Percentiles rank a stretch among this genome's conserved stretches.
Conservation (phyloP, 1,139 yeast genomes). For the Petasospora fabianii region DNA sequence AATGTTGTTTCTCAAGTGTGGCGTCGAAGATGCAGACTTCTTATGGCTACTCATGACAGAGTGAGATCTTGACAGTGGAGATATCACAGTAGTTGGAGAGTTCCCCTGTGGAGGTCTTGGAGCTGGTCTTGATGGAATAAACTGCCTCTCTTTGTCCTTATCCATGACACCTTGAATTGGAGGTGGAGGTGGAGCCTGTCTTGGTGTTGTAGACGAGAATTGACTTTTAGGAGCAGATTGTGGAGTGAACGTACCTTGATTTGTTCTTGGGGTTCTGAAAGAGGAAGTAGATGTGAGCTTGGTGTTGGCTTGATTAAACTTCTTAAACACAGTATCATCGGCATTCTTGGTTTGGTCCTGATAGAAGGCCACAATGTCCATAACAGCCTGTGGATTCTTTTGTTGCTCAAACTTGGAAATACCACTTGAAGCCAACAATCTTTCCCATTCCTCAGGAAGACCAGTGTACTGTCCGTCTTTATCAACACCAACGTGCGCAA, state of each 20-base stretch:
- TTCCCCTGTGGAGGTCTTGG: slow-evolving; percentile 46
- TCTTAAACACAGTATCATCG: slow-evolving; percentile 70
- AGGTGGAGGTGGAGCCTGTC: slow-evolving; percentile 28
- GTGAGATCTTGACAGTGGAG: slow-evolving; percentile 27
- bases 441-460: slow-evolving; percentile 90
- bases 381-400: slow-evolving; percentile 90
- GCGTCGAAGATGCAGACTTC: slow-evolving; percentile 19
- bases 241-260: slow-evolving; percentile 28
- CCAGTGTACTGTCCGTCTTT: slow-evolving; percentile 83
- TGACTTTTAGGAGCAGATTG: slow-evolving; percentile 20
- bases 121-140: slow-evolving; percentile 66
- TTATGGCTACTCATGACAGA: slow-evolving; percentile 12
- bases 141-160: slow-evolving; percentile 39
- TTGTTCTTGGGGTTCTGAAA: slow-evolving; percentile 30
- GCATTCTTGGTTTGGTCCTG: slow-evolving; percentile 64
- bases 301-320: slow-evolving; percentile 46
- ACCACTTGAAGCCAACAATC: slow-evolving; percentile 77
- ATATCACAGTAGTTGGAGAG: slow-evolving; percentile 22
- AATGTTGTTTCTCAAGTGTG: slow-evolving; percentile 11
- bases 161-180: slow-evolving; percentile 11
- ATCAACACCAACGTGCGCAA: slow-evolving; percentile 91
- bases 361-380: slow-evolving; percentile 87
- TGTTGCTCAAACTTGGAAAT: slow-evolving; percentile 81
- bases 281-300: slow-evolving; percentile 28
- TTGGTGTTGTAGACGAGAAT: slow-evolving; percentile 20